These are phyloP conservation scores for Vachellia pachyceras DNA, from an alignment of 306 rosid species.

Conservation along the genomic window DNA sequence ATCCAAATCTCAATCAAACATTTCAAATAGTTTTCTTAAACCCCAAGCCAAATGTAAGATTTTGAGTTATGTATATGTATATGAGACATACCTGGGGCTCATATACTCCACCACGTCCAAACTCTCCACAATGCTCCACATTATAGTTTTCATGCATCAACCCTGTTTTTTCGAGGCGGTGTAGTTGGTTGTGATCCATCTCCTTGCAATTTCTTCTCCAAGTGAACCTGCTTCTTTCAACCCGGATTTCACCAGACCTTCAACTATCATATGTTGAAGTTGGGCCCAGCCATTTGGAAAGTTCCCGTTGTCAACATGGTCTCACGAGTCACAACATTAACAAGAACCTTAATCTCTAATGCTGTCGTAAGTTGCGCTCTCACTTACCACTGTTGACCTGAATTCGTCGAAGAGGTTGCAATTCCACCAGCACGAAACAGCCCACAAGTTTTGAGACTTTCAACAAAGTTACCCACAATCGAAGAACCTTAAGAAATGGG, in stretches of 20 bases:
- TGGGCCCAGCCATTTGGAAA: too few relatives aligned
- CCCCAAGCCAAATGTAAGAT: neutral
- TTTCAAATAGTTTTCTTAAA: neutral
- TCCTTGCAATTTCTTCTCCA: too few relatives aligned
- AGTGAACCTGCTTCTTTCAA: too few relatives aligned
- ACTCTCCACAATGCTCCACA: constrained; percentile 71
- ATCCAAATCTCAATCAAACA: neutral
- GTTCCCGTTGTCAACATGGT: too few relatives aligned
- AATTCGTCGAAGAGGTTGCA: constrained; percentile 71
- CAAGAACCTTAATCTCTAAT: neutral
- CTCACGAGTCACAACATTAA: neutral
- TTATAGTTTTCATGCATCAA: constrained; percentile 98
- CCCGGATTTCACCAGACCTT: too few relatives aligned
- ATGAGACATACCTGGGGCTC: constrained; percentile 79
- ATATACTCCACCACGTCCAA: constrained; percentile 89
- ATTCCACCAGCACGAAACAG: constrained; percentile 64
- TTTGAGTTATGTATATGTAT: neutral
- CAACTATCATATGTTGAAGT: too few relatives aligned
- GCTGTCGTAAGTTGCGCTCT: constrained; percentile 14
- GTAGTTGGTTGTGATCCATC: too few relatives aligned
- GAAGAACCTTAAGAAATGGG: constrained; percentile 50
- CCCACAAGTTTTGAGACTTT: constrained; percentile 69
- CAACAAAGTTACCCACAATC: constrained; percentile 51
- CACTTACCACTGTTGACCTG: constrained; percentile 81
- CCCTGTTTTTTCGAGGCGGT: too few relatives aligned